Evolutionary conservation across 345 rosid species (phyloP), one percentile per base, ranked within the genome.

Genomic region (Pseudoturritis turrita): DNA sequence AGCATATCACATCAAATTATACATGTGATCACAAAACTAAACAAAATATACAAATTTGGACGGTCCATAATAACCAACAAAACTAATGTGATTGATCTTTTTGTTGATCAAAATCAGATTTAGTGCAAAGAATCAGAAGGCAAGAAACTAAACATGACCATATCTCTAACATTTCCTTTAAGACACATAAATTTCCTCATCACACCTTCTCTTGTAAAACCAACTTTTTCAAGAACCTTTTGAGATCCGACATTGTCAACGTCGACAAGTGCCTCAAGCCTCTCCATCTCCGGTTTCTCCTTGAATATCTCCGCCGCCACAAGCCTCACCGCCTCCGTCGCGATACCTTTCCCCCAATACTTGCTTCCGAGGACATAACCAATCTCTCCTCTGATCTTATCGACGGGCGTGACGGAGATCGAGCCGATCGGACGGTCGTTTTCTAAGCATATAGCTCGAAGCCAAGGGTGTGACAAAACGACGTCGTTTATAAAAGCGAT

Each of bases 281-380:
- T 87, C 82, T 83, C 79, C 85, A 88, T 56, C 53, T 82, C 69
- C 13, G 83, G 83, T 75, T 61, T 72, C 50, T 92, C 94, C 10
- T 29, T 39, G 37, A 88, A 89, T 44, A 86, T 77, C 10, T 78
- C 76, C 2, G 50, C 41, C 18, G 66, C 75, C 22, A 79, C 85
- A 78, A 81, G 37, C 63, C 85, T 82, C 80, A 84, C 87, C 15
- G 85, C 84, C 66, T 52, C 77, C 13, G 87, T 81, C 1, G 71
- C 89, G 4, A 88, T 80, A 37, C 91, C 93, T 68, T 74, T 88
- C 10, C 91, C 87, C 87, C 88, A 86, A 10, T 82, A 88, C 43
- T 66, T 60, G 1, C 62, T 73, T 6, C 84, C 88, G 62, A 85
- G 19, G 43, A 72, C 73, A 60, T 86, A 85, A 4, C 87, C 88